Percentiles rank a stretch among this genome's conserved stretches.
These are phyloP conservation scores for Pseudogymnoascus sp. DNA, from an alignment of 2,329 filamentous ascomycete genomes.

Conservation along the genomic window DNA sequence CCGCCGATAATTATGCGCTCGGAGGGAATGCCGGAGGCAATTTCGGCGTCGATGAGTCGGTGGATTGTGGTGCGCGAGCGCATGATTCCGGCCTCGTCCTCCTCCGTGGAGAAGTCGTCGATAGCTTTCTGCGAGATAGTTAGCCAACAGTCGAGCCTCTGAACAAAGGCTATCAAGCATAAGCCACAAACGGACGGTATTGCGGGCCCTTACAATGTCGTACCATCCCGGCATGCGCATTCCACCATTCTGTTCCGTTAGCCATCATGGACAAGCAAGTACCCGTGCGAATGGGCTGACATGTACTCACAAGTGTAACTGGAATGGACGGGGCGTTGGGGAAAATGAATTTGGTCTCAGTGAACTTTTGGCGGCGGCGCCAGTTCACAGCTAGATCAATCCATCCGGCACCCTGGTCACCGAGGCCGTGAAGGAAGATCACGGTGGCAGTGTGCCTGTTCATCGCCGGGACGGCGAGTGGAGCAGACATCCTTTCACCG, in stretches of 20 bases:
- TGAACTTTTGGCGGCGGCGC: constrained; percentile 68
- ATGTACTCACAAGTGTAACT: constrained; percentile 61
- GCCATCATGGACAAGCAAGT: neutral
- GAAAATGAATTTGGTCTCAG: constrained; percentile 89
- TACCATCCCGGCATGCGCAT: constrained; percentile 84
- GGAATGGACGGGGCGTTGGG: constrained; percentile 83
- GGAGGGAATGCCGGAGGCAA: constrained; percentile 70
- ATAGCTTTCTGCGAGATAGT: constrained; percentile 33
- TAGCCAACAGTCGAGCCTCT: neutral
- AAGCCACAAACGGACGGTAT: constrained; percentile 18
- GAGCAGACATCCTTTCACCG: constrained; percentile 20
- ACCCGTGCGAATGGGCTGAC: constrained; percentile 8
- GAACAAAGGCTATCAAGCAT: constrained; percentile 14
- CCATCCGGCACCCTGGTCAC: constrained; percentile 76
- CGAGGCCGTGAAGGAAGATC: constrained; percentile 88
- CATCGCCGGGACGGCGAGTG: constrained; percentile 66
- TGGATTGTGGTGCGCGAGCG: constrained; percentile 68
- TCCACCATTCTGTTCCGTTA: constrained; percentile 52
- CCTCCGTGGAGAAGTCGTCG: constrained; percentile 36
- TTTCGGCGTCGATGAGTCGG: constrained; percentile 68
- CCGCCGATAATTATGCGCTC: constrained; percentile 79
- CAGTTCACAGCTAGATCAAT: constrained; percentile 78
- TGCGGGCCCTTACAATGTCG: constrained; percentile 53
- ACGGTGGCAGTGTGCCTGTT: constrained; percentile 86
- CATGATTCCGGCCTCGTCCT: constrained; percentile 68